A percentile compares a stretch with the other conserved stretches of the same genome.
Conservation (phyloP, 768 basidiomycete genomes). For the Podaxis sp. region DNA sequence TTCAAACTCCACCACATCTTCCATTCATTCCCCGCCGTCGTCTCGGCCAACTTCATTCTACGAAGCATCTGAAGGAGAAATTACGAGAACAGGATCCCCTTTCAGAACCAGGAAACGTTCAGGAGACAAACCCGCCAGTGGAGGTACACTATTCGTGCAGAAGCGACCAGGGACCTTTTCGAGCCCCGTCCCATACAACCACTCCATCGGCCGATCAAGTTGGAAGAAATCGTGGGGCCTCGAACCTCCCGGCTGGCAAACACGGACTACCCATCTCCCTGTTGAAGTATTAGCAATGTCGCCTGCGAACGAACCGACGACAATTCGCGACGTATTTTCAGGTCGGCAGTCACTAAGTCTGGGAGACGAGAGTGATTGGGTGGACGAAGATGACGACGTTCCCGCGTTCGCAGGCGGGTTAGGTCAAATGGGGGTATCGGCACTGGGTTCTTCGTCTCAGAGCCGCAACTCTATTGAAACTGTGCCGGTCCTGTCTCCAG, state of each 20-base stretch:
- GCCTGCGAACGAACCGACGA: conserved; percentile 45
- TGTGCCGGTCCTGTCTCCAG: conserved; percentile 39
- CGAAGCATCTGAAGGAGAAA: conserved; percentile 71
- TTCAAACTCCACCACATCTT: conserved; percentile 77
- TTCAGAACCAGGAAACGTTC: conserved; percentile 51
- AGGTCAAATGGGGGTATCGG: conserved; percentile 56
- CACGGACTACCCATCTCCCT: conserved; percentile 62
- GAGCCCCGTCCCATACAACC: conserved; percentile 46
- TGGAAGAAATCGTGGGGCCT: conserved; percentile 92
- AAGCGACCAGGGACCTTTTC: conserved; percentile 75
- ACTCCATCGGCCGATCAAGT: conserved; percentile 61
- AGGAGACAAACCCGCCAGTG: conserved; percentile 35
- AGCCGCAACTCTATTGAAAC: conserved; percentile 40
- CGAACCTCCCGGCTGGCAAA: conserved; percentile 85
- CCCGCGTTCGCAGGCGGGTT: conserved; percentile 75
- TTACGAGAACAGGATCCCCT: conserved; percentile 63
- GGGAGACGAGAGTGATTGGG: conserved; percentile 86
- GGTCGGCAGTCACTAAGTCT: conserved; percentile 56
- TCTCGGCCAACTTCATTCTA: conserved; percentile 80
- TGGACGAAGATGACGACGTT: conserved; percentile 82
- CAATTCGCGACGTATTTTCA: conserved; percentile 81
- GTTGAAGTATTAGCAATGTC: conserved; percentile 79
- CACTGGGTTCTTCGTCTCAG: conserved; percentile 28
- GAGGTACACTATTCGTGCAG: conserved; percentile 70
- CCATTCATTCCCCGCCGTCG: conserved; percentile 71